Evolutionary conservation across 176 grass and related monocot species (phyloP), one percentile per base, ranked within the genome.

Genomic region (Raddia guianensis): DNA sequence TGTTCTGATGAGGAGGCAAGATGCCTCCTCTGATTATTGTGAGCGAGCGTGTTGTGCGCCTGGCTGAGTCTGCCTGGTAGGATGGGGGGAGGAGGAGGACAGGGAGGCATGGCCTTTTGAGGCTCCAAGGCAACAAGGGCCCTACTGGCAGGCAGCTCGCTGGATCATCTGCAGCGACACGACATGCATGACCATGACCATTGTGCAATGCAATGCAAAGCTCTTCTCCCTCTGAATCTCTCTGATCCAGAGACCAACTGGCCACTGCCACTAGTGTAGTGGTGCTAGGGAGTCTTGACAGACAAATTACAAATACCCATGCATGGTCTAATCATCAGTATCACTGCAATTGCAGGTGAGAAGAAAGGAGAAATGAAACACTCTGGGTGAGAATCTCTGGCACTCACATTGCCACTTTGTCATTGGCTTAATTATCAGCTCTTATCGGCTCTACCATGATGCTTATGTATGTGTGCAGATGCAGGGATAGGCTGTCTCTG

Each of bases 31-130:
- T 40, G 37, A 84, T 70, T 78, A 78, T 78, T 70, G 65, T 18
- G 37, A 78, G 55, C 10, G 16, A 2, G 3, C 37, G 37, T 40
- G 37, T 40, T 40, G 53, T 7, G 6, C 48, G 15, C 55, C 58
- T 9, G 40, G 63, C n/a, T n/a, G n/a, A n/a, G n/a, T n/a, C n/a
- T 56, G 15, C 55, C 58, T 9, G 40, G 63, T 59, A 76, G 35
- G 74, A 76, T 48, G 27, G 47, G 34, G 37, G 46, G 66, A 63
- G 34, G 40, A 70, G 20, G 37, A 63, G 9, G 87, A 76, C 77
- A 85, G 48, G 21, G 64, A 50, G 82, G 82, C 80, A 74, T 88
- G 80, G 80, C 43, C 9, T 60, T 78, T 78, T 35, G 80, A 73
- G 66, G 59, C 68, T 83, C 79, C 80, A 73, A 73, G 59, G 68